Evolutionary conservation across 225 moss, liverwort and hornwort species (phyloP).

Genomic region (Sphagnum contortum): DNA sequence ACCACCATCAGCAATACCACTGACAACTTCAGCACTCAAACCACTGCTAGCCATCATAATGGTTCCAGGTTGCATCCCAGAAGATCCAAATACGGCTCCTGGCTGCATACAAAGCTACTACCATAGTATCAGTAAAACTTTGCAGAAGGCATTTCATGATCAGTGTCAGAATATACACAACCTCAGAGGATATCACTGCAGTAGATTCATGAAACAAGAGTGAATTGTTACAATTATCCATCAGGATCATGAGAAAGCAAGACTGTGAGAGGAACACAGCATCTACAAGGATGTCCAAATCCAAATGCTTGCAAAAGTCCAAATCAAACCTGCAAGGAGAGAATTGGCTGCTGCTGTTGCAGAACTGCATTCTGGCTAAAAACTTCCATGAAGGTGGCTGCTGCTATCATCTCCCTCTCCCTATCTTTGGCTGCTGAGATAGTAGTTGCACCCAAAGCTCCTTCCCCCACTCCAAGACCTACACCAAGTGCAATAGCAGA

Average conservation of each 20-base stretch:
- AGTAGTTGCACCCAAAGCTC: conserved; percentile 39
- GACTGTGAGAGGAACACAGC: too few relatives aligned
- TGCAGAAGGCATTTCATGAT: background rate
- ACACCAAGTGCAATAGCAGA: conserved; percentile 4
- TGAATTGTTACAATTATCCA: too few relatives aligned
- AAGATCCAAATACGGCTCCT: conserved; percentile 37
- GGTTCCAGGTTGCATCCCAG: conserved; percentile 27
- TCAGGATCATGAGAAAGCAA: too few relatives aligned
- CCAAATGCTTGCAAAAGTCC: too few relatives aligned
- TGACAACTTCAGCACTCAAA: conserved; percentile 1
- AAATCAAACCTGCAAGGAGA: conserved; percentile 51
- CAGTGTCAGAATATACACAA: too few relatives aligned
- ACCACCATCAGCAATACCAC: conserved; percentile 9
- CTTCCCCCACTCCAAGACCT: conserved; percentile 24
- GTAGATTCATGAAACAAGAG: too few relatives aligned
- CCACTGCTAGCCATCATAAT: conserved; percentile 19
- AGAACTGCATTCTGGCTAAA: conserved; percentile 41
- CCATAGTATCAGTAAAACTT: background rate
- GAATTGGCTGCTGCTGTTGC: conserved; percentile 39
- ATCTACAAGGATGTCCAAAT: too few relatives aligned
- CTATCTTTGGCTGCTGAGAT: conserved; percentile 57
- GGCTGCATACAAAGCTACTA: conserved; percentile 12
- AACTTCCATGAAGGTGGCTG: conserved; percentile 29
- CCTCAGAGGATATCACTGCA: too few relatives aligned
- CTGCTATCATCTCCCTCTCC: background rate